Evolutionary conservation across 2,329 filamentous ascomycete species (phyloP), one percentile per base, ranked within the genome.

Genomic region (Tolypocladium tropicale): DNA sequence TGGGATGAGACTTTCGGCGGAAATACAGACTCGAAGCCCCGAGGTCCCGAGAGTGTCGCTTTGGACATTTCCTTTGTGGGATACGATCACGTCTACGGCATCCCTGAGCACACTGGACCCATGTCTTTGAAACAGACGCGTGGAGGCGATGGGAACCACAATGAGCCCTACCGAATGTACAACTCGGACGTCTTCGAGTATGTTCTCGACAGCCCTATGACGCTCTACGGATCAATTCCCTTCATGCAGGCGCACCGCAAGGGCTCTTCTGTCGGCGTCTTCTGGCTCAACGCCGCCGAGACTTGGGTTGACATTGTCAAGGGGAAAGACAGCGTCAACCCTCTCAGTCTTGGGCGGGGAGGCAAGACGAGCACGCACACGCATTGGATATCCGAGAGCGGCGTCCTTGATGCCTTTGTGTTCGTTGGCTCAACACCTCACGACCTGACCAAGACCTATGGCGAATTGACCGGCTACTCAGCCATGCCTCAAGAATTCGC

Each of bases 151-250:
- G 90, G 89, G 59, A 89, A 90, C 64, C 90, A 94, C 71, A 78
- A 81, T 11, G 90, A 99, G 60, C 94, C 94, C 0, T 99, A 99
- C 74, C 84, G 94, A 39, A 74, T 99, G 71, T 96, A 96, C 76
- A 99, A 99, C 71, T 82, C 90, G 34, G 94, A 99, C 69, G 94
- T 99, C 12, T 99, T 99, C 64, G 94, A 99, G 74, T 99, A 99
- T 70, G 86, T 96, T 64, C 81, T 96, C 64, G 89, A 97, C 72
- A 97, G 91, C 71, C 92, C 94, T 0, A 99, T 99, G 94, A 97
- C 94, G 0, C 80, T 99, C 2, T 99, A 99, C 67, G 94, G 94
- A n/a, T 78, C 91, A 9, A 97, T 99, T 63, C 94, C 94, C 2
- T 89, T 97, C 68, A 95, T 99, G 90, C 94, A 97, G 72, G 94